phyloP scores from a whole-genome alignment of 192 early-diverging fungal genomes.

The Backusella morwellensis region DNA sequence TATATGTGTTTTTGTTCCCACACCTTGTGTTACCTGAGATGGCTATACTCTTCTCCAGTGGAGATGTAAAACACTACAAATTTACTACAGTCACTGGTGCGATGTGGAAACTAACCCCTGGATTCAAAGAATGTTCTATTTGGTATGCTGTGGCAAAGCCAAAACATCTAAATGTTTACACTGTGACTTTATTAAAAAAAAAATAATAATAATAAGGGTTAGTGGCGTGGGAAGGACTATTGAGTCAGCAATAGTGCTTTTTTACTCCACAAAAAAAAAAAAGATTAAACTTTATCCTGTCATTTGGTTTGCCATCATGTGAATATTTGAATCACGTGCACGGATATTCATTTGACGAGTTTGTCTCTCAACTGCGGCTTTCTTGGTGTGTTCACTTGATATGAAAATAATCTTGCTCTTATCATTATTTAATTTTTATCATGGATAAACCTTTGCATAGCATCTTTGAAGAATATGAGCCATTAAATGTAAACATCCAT shows the following conservation, averaged over 20 bases:
- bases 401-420: not conserved
- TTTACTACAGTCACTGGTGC: not conserved
- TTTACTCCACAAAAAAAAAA: not conserved
- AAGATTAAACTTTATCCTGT: not conserved
- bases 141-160: not conserved
- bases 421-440: not conserved
- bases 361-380: not conserved
- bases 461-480: constrained; percentile 16
- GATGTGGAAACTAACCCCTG: not conserved
- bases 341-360: not conserved
- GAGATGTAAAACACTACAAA: not conserved
- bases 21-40: not conserved
- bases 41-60: not conserved
- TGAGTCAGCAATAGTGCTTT: not conserved
- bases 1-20: not conserved
- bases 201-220: not conserved
- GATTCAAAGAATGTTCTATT: not conserved
- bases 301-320: not conserved
- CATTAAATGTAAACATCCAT: constrained; percentile 11
- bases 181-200: not conserved
- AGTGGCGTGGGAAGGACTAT: not conserved
- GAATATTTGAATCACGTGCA: not conserved
- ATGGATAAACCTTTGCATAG: constrained; percentile 17
- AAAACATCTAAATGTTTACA: not conserved
- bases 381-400: not conserved